phyloP scores from a whole-genome alignment of 2,329 filamentous ascomycete species.

The Didymella keratinophila region DNA sequence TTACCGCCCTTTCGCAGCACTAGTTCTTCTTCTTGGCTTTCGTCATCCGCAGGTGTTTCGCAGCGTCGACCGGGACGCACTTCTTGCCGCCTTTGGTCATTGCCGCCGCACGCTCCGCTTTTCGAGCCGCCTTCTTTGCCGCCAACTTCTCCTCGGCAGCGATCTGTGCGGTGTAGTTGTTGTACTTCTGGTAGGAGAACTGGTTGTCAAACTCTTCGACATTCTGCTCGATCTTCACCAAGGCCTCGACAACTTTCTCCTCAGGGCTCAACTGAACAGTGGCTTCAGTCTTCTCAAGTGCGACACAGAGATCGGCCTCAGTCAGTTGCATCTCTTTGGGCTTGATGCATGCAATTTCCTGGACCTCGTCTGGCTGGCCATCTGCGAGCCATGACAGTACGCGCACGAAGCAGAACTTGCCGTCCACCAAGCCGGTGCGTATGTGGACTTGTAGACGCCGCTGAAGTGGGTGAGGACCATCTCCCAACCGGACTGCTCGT shows the following conservation, averaged over 20 bases:
- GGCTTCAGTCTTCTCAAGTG: neutral
- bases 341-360: conserved; percentile 1
- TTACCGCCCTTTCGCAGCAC: neutral
- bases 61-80: neutral
- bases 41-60: neutral
- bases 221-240: neutral
- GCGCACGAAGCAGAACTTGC: conserved; percentile 3
- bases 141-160: neutral
- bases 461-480: neutral
- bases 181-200: neutral
- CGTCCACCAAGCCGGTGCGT: conserved; percentile 1
- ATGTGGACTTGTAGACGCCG: neutral
- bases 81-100: conserved; percentile 1
- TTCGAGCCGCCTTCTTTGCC: neutral
- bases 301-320: neutral
- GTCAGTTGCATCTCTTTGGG: conserved; percentile 5
- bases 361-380: neutral
- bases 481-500: conserved; percentile 10
- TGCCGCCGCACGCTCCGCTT: neutral
- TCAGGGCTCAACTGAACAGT: neutral
- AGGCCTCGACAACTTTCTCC: neutral
- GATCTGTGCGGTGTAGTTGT: neutral
- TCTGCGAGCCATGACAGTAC: neutral
- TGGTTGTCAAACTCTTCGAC: conserved; percentile 1
- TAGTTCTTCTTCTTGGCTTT: neutral